A percentile compares a stretch with the other conserved stretches of the same genome.
Evolutionary conservation across 495 filamentous ascomycete genomes (phyloP).

Genomic region (Acidiella bohemica): DNA sequence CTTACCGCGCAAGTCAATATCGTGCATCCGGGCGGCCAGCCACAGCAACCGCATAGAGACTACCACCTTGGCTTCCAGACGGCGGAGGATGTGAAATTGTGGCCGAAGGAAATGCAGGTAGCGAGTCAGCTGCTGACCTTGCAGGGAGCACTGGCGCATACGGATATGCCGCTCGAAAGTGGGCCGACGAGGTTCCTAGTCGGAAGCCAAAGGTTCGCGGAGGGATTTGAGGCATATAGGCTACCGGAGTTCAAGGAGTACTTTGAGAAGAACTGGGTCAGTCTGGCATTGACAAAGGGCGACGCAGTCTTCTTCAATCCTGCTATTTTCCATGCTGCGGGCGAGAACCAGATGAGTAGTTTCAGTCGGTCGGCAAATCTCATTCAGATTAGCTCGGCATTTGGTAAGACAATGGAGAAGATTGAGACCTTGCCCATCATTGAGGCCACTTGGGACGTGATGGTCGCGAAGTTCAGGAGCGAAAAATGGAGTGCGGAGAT

Average conservation of each 20-base stretch:
- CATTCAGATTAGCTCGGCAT: slow-evolving; percentile 40
- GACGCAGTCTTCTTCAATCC: slow-evolving; percentile 46
- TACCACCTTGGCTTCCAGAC: slow-evolving; percentile 46
- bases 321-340: slow-evolving; percentile 44
- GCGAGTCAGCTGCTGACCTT: slow-evolving; percentile 40
- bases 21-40: slow-evolving; percentile 38
- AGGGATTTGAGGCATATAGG: slow-evolving; percentile 41
- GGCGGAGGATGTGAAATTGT: slow-evolving; percentile 25
- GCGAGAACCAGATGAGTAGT: slow-evolving; percentile 35
- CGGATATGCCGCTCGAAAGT: slow-evolving; percentile 38
- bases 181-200: slow-evolving; percentile 43
- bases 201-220: slow-evolving; percentile 38
- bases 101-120: slow-evolving; percentile 34
- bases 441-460: slow-evolving; percentile 29
- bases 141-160: slow-evolving; percentile 45
- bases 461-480: slow-evolving; percentile 24
- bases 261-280: slow-evolving; percentile 36
- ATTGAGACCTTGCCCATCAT: slow-evolving; percentile 37
- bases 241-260: slow-evolving; percentile 34
- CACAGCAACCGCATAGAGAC: slow-evolving; percentile 42
- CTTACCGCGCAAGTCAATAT: slow-evolving; percentile 45
- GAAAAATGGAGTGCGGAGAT: slow-evolving; percentile 26
- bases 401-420: slow-evolving; percentile 47
- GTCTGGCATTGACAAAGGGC: slow-evolving; percentile 34
- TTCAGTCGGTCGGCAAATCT: slow-evolving; percentile 40